Base-by-base conservation (phyloP, 768 basidiomycete genomes). In the Lactarius sp. region DNA sequence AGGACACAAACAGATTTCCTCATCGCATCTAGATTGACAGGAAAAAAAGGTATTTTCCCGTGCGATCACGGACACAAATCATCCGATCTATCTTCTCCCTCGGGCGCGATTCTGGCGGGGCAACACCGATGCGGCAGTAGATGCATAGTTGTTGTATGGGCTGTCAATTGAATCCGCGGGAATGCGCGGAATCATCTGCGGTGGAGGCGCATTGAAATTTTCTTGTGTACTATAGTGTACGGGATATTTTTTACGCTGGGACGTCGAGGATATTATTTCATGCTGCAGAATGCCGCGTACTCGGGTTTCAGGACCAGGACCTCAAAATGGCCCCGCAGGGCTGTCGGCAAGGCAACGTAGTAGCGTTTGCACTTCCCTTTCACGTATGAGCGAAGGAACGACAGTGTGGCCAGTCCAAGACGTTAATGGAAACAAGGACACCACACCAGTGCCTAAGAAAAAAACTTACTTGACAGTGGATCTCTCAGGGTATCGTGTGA, bases 11-110 rank as follows among this genome's bases (percentile, higher is more conserved):
- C n/a, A 52, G 20, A 27, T 53, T 39, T 22, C 36, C 33, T 39
- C 18, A 27, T 34, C 33, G 51, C 27, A 60, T 60, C 63, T 65
- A 65, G 64, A 65, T 65, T 52, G 41, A 60, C 20, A 13, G 44
- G 49, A 60, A 22, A 36, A 51, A 53, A 53, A 46, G 33, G 52
- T 22, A 36, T 52, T 60, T 44, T 39, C 39, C 18, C 27, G 42
- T 56, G 64, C 59, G 64, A 65, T 65, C 64, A 65, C 64, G 64
- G 64, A 65, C 59, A 53, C 59, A 60, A 65, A 46, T 60, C 53
- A 22, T 46, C 62, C 51, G 62, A 63, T 63, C 51, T n/a, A 63
- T 63, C 62, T 64, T 59, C 53, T 20, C 47, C 57, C 52, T 64
- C 58, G 57, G 58, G 52, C 62, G 57, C 57, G 62, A 64, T 59